Conservation (phyloP, 2,329 filamentous ascomycete species). For the Epichloe amarillans region DNA sequence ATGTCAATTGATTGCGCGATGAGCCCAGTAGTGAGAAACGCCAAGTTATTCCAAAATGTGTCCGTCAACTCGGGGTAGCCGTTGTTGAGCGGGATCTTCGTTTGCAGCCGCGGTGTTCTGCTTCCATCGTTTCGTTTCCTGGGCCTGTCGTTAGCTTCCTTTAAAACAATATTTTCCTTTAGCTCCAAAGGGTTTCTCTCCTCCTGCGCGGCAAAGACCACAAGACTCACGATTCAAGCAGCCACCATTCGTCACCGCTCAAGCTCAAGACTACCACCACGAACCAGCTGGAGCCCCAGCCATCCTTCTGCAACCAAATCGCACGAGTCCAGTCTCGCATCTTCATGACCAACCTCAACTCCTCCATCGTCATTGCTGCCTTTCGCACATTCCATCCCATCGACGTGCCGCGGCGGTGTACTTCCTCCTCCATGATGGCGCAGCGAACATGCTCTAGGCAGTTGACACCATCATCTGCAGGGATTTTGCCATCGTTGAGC, state of each 20-base stretch:
- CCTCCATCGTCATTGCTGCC: conserved; percentile 36
- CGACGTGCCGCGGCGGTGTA: conserved; percentile 45
- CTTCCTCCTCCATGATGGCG: conserved; percentile 44
- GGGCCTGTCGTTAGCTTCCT: background rate
- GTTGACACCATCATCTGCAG: conserved; percentile 41
- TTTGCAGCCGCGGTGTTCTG: conserved; percentile 18
- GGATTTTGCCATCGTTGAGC: conserved; percentile 47
- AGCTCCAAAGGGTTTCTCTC: conserved; percentile 2
- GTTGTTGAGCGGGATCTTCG: conserved; percentile 29
- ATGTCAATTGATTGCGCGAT: conserved; percentile 37
- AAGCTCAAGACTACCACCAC: conserved; percentile 58
- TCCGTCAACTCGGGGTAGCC: conserved; percentile 32
- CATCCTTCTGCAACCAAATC: conserved; percentile 55
- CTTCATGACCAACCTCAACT: conserved; percentile 47
- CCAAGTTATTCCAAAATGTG: conserved; percentile 39
- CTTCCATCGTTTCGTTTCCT: conserved; percentile 13
- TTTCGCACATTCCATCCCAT: conserved; percentile 49
- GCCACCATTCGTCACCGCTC: conserved; percentile 67
- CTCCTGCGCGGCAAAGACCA: background rate
- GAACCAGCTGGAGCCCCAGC: conserved; percentile 63
- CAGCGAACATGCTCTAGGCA: conserved; percentile 51
- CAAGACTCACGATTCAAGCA: conserved; percentile 46
- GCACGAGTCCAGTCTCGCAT: conserved; percentile 49
- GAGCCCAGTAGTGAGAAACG: conserved; percentile 35
- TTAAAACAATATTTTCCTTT: background rate